phyloP scores from a whole-genome alignment of 371 early-diverging fungal genomes.

The Apophysomyces variabilis region DNA sequence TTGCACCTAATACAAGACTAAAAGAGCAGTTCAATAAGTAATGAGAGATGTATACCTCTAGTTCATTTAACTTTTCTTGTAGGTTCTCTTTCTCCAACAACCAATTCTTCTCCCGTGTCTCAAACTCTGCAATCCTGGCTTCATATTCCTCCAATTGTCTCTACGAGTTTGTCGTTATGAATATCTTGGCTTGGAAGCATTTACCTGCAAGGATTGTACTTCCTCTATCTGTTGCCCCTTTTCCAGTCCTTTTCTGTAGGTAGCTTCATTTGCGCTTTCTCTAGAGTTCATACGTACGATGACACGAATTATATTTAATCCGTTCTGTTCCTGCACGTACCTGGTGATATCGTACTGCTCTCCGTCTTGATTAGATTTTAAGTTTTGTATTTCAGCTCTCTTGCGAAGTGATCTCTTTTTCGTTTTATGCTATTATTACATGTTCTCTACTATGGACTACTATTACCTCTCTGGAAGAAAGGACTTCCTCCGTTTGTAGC shows the following conservation, averaged over 20 bases:
- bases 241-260: not conserved
- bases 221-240: not conserved
- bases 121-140: not conserved
- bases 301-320: not conserved
- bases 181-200: not conserved
- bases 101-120: not conserved
- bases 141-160: not conserved
- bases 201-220: not conserved
- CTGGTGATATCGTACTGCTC: not conserved
- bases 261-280: not conserved
- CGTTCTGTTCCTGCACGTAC: not conserved
- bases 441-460: not conserved
- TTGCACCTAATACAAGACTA: not conserved
- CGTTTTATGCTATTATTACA: not conserved
- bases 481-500: not conserved
- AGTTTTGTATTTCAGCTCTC: not conserved
- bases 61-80: not conserved
- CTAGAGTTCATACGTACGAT: not conserved
- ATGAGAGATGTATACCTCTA: not conserved
- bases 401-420: not conserved
- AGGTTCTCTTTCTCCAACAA: not conserved
- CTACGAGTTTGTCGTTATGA: not conserved
- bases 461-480: not conserved
- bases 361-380: not conserved
- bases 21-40: not conserved